Base-by-base conservation (phyloP, 2,329 filamentous ascomycete genomes). In the Monosporascus cannonballus region DNA sequence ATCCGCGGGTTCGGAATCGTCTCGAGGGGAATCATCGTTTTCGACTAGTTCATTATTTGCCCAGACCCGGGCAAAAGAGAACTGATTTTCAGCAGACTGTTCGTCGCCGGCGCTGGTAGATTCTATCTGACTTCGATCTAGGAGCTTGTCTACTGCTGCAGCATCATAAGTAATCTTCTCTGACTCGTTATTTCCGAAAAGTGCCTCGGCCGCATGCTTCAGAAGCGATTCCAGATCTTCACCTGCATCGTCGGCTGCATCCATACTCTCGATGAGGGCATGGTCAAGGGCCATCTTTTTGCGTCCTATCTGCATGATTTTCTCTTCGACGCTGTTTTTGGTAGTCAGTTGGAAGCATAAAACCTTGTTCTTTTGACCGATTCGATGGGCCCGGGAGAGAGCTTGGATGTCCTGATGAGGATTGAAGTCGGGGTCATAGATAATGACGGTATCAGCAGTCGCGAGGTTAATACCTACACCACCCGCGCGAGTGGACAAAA, bases 361-460 rank as follows among this genome's bases (percentile, higher is more conserved):
- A 0, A 99, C 94, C 62, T 95, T 96, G 60, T 94, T 91, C 69
- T 91, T 90, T 70, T 99, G 95, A 0, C 95, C 95, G 57, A 99
- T 97, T 25, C 94, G 87, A 70, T 99, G 94, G 18, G 93, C 94
- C 59, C 95, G 85, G 30, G 93, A 96, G 30, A 99, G 78, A 0
- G 94, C 94, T 69, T 99, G 94, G 41, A 99, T 88, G 64, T 99
- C 95, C 70, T 99, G 94, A 65, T 99, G 94, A 0, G 94, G 94
- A 56, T 99, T 99, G 76, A 96, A 97, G 66, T 99, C 94, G 0
- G 90, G 90, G 62, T 99, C 92, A 59, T 97, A 84, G 59, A 99
- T 96, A 59, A 99, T 96, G 56, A 99, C 95, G 0, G 94, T 99
- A 65, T 99, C 94, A 3, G 94, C 94, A 7, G 92, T 96, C 0